Evolutionary conservation across 495 filamentous ascomycete species (phyloP).

Genomic region (Neurospora hispaniola): DNA sequence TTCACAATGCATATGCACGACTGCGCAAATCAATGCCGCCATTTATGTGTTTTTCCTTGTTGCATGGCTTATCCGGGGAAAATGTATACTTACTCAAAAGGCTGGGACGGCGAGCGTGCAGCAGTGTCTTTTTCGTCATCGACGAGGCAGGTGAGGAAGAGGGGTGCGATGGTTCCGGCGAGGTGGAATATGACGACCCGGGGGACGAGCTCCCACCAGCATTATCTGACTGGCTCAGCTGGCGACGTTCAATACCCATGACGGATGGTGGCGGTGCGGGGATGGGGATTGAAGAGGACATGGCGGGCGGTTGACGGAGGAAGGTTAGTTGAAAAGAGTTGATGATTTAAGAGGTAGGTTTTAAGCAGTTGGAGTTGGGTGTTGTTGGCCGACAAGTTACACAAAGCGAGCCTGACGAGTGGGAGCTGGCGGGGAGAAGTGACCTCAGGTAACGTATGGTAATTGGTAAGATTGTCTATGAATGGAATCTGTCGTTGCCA

Average conservation of each 20-base stretch:
- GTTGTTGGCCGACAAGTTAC: not conserved
- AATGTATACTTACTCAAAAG: slow-evolving; percentile 38
- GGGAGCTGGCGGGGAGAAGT: not conserved
- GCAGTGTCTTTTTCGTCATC: slow-evolving; percentile 30
- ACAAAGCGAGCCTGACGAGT: not conserved
- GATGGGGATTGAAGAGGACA: slow-evolving; percentile 46
- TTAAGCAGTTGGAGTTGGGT: not conserved
- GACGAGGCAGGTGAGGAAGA: slow-evolving; percentile 21
- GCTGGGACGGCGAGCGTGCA: slow-evolving; percentile 42
- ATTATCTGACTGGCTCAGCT: slow-evolving; percentile 27
- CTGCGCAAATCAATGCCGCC: not conserved
- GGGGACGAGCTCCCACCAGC: slow-evolving; percentile 33
- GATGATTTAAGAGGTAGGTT: not conserved
- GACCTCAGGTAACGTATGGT: not conserved
- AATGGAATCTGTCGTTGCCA: not conserved
- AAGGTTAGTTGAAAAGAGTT: not conserved
- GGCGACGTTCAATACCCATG: slow-evolving; percentile 20
- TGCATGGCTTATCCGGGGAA: not conserved
- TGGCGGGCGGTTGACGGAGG: slow-evolving; percentile 9
- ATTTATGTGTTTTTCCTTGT: not conserved
- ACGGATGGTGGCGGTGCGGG: slow-evolving; percentile 29
- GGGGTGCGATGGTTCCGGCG: slow-evolving; percentile 27
- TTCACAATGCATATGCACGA: not conserved
- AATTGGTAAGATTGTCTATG: not conserved
- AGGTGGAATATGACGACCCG: slow-evolving; percentile 41